A percentile compares a stretch with the other conserved stretches of the same genome.
Conservation (phyloP, 169 alveolate genomes). For the Babesia ovata region DNA sequence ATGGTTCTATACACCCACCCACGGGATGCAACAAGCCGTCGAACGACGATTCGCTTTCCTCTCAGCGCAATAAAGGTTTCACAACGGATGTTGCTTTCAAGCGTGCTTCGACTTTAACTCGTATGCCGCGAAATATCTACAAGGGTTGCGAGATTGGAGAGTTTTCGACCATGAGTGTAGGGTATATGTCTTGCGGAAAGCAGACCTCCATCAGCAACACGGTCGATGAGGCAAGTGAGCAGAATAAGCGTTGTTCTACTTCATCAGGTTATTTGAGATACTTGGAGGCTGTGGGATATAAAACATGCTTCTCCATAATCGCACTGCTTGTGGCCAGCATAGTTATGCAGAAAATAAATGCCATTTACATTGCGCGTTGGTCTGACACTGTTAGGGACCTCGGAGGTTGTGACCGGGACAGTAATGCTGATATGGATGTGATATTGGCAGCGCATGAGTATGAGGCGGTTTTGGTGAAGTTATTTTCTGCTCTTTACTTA, state of each 20-base stretch:
- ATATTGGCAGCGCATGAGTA: background rate
- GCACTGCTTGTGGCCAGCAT: background rate
- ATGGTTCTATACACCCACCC: background rate
- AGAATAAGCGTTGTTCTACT: background rate
- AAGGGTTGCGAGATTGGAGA: background rate
- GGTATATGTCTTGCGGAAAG: background rate
- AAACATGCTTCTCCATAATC: background rate
- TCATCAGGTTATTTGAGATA: background rate
- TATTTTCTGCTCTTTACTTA: background rate
- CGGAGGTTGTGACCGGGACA: background rate
- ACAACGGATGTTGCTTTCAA: background rate
- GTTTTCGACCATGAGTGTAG: background rate
- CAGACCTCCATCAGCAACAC: background rate
- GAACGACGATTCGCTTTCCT: background rate
- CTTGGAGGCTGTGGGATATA: constrained; percentile 4
- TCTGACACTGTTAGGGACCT: constrained; percentile 6
- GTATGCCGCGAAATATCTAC: background rate
- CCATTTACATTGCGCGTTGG: constrained; percentile 11
- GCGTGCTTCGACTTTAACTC: background rate
- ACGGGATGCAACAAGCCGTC: background rate
- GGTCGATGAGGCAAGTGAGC: background rate
- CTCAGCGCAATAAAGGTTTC: background rate
- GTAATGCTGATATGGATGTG: background rate
- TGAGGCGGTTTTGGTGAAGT: background rate
- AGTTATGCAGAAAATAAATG: background rate